Percentiles rank a stretch among this genome's conserved stretches.
Evolutionary conservation across 176 grass and related monocot species (phyloP).

Genomic region (Raddia guianensis): DNA sequence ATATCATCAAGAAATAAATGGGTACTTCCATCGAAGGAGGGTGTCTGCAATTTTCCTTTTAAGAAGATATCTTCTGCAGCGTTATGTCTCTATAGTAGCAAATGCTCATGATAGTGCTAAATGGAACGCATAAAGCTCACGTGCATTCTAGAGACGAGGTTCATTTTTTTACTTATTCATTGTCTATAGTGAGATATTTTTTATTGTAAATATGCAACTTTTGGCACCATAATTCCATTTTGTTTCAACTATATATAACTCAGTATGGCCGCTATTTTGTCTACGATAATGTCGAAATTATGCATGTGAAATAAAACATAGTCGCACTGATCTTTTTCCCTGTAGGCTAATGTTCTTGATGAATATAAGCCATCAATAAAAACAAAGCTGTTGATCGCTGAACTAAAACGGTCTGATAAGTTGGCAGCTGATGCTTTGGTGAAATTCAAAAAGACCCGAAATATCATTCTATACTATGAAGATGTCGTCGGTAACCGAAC

Average conservation of each 20-base stretch:
- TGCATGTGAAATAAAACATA: conserved; percentile 18
- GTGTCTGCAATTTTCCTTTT: conserved; percentile 86
- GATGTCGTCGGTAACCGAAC: conserved; percentile 71
- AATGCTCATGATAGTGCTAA: conserved; percentile 84
- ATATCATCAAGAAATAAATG: conserved; percentile 66
- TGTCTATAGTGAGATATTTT: neutral
- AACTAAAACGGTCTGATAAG: conserved; percentile 58
- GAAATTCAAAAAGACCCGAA: conserved; percentile 67
- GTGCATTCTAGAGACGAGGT: conserved; percentile 73
- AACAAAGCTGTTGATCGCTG: conserved; percentile 54
- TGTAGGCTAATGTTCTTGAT: conserved; percentile 82
- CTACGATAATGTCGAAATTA: neutral
- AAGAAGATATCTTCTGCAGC: conserved; percentile 85
- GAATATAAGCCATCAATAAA: conserved; percentile 78
- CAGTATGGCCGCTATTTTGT: neutral
- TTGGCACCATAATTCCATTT: conserved; percentile 3
- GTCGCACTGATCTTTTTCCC: conserved; percentile 31
- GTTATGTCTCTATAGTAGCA: conserved; percentile 81
- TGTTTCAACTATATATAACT: neutral
- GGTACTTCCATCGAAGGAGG: conserved; percentile 84
- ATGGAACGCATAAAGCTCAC: conserved; percentile 87
- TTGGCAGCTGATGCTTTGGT: conserved; percentile 60
- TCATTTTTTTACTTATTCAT: conserved; percentile 16
- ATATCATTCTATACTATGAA: conserved; percentile 90
- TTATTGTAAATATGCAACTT: neutral